Conservation (phyloP, 2,329 filamentous ascomycete genomes). For the Xylariaceae sp. region DNA sequence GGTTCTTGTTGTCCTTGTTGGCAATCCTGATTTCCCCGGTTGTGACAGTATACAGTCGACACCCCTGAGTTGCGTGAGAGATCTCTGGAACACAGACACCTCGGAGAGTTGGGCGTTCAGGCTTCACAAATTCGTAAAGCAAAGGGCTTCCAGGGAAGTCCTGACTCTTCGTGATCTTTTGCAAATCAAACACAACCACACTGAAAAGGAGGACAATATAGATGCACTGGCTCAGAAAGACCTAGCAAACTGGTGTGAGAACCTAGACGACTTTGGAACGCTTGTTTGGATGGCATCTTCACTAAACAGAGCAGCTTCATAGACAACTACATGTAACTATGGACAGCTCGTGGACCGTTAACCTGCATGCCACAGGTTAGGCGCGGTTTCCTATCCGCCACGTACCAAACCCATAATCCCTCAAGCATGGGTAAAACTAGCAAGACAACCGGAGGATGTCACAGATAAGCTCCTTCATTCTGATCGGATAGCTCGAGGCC, state of each 20-base stretch:
- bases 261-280: constrained; percentile 23
- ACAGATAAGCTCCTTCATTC: no score
- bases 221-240: constrained; percentile 7
- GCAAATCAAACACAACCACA: not conserved
- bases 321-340: no score
- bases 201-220: not conserved
- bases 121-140: constrained; percentile 9
- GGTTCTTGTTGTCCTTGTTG: constrained; percentile 15
- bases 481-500: no score
- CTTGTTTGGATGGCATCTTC: constrained; percentile 28
- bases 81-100: constrained; percentile 22
- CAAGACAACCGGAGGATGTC: no score
- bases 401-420: no score
- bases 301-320: constrained; percentile 23
- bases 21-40: not conserved
- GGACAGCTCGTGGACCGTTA: no score
- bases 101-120: constrained; percentile 17
- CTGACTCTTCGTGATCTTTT: constrained; percentile 11
- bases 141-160: not conserved
- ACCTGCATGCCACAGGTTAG: no score
- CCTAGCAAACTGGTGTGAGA: constrained; percentile 24
- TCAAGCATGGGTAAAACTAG: no score
- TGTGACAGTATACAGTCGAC: constrained; percentile 6
- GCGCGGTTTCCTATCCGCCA: no score
- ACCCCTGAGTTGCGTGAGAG: constrained; percentile 15